Percentiles rank a stretch among this genome's conserved stretches.
Evolutionary conservation across 169 alveolate genomes (phyloP).

Genomic region (Eimeria maxima): DNA sequence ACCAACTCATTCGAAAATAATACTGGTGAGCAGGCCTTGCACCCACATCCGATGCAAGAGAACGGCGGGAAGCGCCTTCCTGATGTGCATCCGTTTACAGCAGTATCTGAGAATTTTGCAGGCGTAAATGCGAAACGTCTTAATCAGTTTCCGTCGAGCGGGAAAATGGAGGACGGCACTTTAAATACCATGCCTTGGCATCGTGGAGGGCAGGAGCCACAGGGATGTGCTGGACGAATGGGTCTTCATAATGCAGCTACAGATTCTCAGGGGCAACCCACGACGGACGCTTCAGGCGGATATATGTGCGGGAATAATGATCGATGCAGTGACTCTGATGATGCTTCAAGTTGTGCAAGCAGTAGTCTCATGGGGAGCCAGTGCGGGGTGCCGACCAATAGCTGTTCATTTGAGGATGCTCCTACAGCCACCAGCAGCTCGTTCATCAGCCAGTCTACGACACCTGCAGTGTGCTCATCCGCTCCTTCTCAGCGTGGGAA

Average conservation of each 20-base stretch:
- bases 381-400: conserved; percentile 23
- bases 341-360: conserved; percentile 67
- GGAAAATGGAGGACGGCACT: neutral
- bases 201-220: neutral
- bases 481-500: conserved; percentile 38
- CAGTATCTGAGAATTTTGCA: neutral
- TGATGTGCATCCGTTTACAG: neutral
- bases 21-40: neutral
- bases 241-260: neutral
- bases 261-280: neutral
- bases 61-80: neutral
- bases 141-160: conserved; percentile 23
- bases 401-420: conserved; percentile 32
- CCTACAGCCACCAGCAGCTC: conserved; percentile 71
- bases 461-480: conserved; percentile 36
- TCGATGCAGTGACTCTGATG: conserved; percentile 36
- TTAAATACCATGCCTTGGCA: neutral
- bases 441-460: conserved; percentile 57
- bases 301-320: neutral
- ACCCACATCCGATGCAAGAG: conserved; percentile 14
- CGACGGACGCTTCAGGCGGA: conserved; percentile 13
- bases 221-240: conserved; percentile 6
- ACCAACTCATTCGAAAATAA: neutral
- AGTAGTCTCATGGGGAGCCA: conserved; percentile 64
- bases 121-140: neutral